phyloP scores from a whole-genome alignment of 1,284 basidiomycete genomes.

The Rhodotorula mucilaginosa region DNA sequence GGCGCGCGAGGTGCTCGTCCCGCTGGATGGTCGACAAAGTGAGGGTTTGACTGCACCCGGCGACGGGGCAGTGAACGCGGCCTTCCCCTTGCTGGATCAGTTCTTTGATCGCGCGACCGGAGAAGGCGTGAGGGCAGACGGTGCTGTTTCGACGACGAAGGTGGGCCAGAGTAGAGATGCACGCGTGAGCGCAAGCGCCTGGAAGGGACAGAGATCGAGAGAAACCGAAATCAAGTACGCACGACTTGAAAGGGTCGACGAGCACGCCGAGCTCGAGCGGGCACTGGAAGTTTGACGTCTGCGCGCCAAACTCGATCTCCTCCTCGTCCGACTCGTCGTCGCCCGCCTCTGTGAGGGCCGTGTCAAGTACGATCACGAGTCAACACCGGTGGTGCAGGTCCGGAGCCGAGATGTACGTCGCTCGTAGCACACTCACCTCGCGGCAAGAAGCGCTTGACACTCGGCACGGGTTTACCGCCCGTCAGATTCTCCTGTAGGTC shows the following conservation, averaged over 20 bases:
- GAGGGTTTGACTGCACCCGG: constrained; percentile 22
- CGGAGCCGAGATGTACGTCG: not conserved
- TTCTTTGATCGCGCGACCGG: constrained; percentile 24
- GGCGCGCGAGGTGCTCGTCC: constrained; percentile 14
- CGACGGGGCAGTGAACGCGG: constrained; percentile 18
- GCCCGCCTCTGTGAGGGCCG: constrained; percentile 6
- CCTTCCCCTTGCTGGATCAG: constrained; percentile 9
- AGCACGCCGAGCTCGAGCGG: constrained; percentile 29
- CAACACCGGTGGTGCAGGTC: not conserved
- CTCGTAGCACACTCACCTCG: constrained; percentile 13
- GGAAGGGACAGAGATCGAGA: not conserved
- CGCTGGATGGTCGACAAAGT: constrained; percentile 7
- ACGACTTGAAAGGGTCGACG: constrained; percentile 36
- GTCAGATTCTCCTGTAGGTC: constrained; percentile 23
- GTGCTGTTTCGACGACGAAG: constrained; percentile 3
- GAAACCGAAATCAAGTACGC: not conserved
- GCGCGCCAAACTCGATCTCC: constrained; percentile 35
- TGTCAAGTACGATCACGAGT: no score
- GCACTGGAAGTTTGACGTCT: constrained; percentile 31
- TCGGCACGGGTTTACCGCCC: constrained; percentile 18
- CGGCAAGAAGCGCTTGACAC: constrained; percentile 34
- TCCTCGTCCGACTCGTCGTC: constrained; percentile 37
- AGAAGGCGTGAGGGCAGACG: constrained; percentile 35
- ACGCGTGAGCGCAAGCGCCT: not conserved
- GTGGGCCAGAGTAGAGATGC: not conserved